A percentile compares a stretch with the other conserved stretches of the same genome.
Evolutionary conservation across 352 stramenopile genomes (phyloP).

Genomic region (Phytophthora fragariaefolia): DNA sequence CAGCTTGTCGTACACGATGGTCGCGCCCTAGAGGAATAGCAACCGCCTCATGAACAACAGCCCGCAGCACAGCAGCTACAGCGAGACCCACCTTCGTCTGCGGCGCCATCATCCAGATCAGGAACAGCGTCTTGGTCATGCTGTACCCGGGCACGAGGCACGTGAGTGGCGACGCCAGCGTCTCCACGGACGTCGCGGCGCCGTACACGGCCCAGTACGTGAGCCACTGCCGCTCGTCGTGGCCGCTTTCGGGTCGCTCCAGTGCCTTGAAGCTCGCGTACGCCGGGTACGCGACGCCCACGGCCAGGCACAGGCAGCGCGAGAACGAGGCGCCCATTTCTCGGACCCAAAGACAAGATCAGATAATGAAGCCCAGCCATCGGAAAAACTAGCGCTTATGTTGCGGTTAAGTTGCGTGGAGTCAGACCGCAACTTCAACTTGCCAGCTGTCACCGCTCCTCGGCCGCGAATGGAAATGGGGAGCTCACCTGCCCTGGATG

Average conservation of each 20-base stretch:
- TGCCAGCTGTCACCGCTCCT: slow-evolving; percentile 4
- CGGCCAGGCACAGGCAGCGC: slow-evolving; percentile 57
- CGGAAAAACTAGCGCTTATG: slow-evolving; percentile 8
- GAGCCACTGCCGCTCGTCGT: slow-evolving; percentile 87
- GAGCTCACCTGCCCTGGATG: slow-evolving; percentile 36
- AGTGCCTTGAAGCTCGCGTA: slow-evolving; percentile 85
- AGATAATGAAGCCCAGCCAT: slow-evolving; percentile 6
- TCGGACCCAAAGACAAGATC: slow-evolving; percentile 9
- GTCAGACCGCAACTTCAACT: slow-evolving; percentile 23
- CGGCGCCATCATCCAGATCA: slow-evolving; percentile 96
- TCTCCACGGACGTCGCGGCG: slow-evolving; percentile 94
- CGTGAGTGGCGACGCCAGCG: slow-evolving; percentile 55
- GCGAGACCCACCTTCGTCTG: slow-evolving; percentile 76
- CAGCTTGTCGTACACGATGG: slow-evolving; percentile 69
- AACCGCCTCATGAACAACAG: too few relatives aligned
- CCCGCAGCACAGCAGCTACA: not conserved
- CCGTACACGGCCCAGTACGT: slow-evolving; percentile 98
- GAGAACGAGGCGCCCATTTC: slow-evolving; percentile 63
- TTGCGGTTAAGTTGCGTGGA: slow-evolving; percentile 31
- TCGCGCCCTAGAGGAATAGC: slow-evolving; percentile 57
- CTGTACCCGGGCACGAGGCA: slow-evolving; percentile 95
- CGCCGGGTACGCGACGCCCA: slow-evolving; percentile 65
- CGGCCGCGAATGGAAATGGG: slow-evolving; percentile 1
- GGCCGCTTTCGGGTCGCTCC: slow-evolving; percentile 47
- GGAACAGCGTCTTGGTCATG: slow-evolving; percentile 94